Evolutionary conservation across 257 asterid species (phyloP), one percentile per base, ranked within the genome.

Genomic region (Jaltomata sinuosa): DNA sequence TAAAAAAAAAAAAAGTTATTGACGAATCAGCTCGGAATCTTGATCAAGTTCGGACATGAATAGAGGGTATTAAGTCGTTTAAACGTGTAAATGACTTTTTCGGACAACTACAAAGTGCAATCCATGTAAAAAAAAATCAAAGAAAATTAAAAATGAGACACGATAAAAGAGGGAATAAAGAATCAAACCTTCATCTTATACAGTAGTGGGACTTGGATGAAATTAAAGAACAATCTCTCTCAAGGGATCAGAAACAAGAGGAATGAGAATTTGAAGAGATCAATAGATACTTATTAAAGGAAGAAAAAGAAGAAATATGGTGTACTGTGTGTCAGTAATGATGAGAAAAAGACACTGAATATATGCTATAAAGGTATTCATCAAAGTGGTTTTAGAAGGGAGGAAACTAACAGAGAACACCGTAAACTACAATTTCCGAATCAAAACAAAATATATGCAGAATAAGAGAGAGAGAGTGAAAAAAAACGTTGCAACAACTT

Each of bases 181-280:
- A 85, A 88, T 59, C 89, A 84, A 78, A 93, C 97, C 97, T 93
- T 93, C 94, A 91, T 90, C 80, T 85, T 40, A n/a, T n/a, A 15
- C 18, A 79, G 5, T 52, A 38, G 8, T 38, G 9, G 78, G 31
- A 79, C 31, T 21, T 53, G 45, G 40, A 6, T 68, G 29, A 68
- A 68, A 32, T 36, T 36, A 65, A 55, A 38, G 80, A 62, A 16
- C 64, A n/a, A 32, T 52, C 53, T 54, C 61, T 79, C 50, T 3
- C 32, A 79, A n/a, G n/a, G 68, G 78, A 47, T 81, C 76, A 53
- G 40, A 81, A 82, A 62, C 82, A 42, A 49, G 80, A 80, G 45
- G 50, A 83, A 84, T 67, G 36, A 67, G 61, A 22, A 49, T 21
- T 34, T 74, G 76, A 50, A 47, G 34, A 85, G 87, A 69, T 69